Base-by-base conservation (phyloP, 108 stramenopile species). In the Cyclotella sp. region DNA sequence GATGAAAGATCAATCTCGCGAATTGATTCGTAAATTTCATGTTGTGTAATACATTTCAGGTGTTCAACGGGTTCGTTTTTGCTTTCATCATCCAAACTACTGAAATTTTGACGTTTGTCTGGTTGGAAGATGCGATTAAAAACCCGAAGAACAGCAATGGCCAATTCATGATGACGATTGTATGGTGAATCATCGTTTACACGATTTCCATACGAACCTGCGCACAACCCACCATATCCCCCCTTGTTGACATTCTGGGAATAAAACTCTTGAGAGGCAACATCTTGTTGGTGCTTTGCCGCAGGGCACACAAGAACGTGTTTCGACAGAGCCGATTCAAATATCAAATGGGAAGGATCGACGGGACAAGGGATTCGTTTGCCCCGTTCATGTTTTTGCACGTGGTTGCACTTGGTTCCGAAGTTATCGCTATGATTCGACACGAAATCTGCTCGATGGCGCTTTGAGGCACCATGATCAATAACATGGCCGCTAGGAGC, bases 311-410 rank as follows among this genome's bases (percentile, higher is more conserved):
- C 82, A 28, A 70, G 42, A 0, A 93, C 72, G 64, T 95, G 94
- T 47, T 82, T 86, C 27, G 72, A 78, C 0, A 92, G 40, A 27
- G 76, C 59, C 57, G 86, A 80, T 84, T 90, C 90, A 75, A 76
- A 91, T 51, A 95, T 86, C 26, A 70, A 67, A 76, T 95, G 94
- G 11, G 91, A 89, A 26, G 91, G 90, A 81, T 95, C 94, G 9
- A 93, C 69, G 10, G 94, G 94, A 83, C 94, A 95, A 15, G 94
- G 94, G 53, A 95, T 78, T 27, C 94, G 82, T 66, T 88, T 90
- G 39, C 92, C 81, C 27, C 81, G 62, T 51, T 76, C 61, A 44
- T 76, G 64, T 18, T 61, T 52, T 29, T 45, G 45, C 41, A 46
- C 55, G 15, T 34, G 42, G 21, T 42, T 54, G 42, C 49, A 61